phyloP scores from a whole-genome alignment of 1,284 basidiomycete genomes.

The Tylopilus sp. region DNA sequence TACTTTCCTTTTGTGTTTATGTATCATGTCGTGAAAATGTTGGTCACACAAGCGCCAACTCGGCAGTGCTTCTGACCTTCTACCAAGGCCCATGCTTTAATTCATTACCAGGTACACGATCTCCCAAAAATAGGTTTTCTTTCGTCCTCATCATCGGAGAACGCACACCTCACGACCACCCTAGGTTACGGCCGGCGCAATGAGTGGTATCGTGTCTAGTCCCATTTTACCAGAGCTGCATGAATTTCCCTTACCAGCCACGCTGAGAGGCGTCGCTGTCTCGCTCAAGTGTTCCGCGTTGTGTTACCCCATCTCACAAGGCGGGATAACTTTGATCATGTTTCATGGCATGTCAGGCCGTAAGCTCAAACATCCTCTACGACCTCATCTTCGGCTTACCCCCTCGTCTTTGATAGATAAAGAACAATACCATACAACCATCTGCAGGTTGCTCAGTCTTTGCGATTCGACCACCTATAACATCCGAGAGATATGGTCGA shows the following conservation, averaged over 20 bases:
- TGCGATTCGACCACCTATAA: conserved; percentile 25
- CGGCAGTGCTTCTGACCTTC: no score
- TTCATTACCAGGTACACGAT: no score
- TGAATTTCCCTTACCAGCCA: conserved; percentile 14
- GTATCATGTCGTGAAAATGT: no score
- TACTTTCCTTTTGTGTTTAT: no score
- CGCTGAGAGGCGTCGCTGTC: conserved; percentile 11
- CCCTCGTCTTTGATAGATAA: conserved; percentile 37
- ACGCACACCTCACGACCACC: neutral
- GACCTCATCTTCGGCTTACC: neutral
- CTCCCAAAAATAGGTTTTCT: neutral
- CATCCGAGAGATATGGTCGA: conserved; percentile 49
- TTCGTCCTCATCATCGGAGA: neutral
- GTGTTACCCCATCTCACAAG: conserved; percentile 26
- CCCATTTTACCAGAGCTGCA: conserved; percentile 21
- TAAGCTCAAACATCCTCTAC: conserved; percentile 10
- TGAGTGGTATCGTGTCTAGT: conserved; percentile 1
- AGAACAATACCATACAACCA: conserved; percentile 48
- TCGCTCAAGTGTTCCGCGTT: conserved; percentile 23
- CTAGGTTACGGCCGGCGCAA: neutral
- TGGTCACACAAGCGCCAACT: no score
- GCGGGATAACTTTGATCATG: conserved; percentile 26
- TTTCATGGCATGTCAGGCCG: conserved; percentile 29
- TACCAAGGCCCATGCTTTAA: no score
- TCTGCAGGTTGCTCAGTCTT: conserved; percentile 38